Evolutionary conservation across 352 stramenopile genomes (phyloP).

Genomic region (Plasmopara halstedii): DNA sequence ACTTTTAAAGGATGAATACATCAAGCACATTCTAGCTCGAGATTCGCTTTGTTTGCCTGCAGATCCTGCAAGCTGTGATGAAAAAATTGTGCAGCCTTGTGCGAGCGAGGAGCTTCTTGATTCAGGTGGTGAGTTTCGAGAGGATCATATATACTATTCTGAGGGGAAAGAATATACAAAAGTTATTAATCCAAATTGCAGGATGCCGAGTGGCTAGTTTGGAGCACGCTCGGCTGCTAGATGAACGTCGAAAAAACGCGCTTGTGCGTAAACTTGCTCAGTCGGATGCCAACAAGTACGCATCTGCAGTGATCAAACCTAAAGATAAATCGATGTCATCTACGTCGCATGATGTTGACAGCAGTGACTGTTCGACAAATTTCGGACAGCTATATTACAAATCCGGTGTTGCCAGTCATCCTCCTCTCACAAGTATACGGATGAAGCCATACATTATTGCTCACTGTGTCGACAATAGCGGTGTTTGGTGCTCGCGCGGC

Average conservation of each 20-base stretch:
- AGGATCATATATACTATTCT: slow-evolving; percentile 84
- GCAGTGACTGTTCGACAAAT: not conserved
- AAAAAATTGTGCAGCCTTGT: slow-evolving; percentile 10
- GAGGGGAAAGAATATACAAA: slow-evolving; percentile 68
- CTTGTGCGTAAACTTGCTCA: slow-evolving; percentile 43
- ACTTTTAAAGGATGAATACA: slow-evolving; percentile 49
- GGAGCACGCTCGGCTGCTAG: slow-evolving; percentile 32
- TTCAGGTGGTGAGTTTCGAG: slow-evolving; percentile 45
- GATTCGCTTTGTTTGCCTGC: slow-evolving; percentile 9
- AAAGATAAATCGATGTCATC: not conserved
- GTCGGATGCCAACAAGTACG: slow-evolving; percentile 60
- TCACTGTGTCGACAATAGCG: slow-evolving; percentile 73
- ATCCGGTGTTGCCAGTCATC: slow-evolving; percentile 51
- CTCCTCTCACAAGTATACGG: slow-evolving; percentile 12
- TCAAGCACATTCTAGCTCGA: slow-evolving; percentile 36
- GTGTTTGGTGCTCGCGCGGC: slow-evolving; percentile 59
- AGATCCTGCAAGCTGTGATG: not conserved
- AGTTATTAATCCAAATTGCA: slow-evolving; percentile 23
- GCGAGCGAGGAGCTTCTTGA: slow-evolving; percentile 43
- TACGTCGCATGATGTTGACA: slow-evolving; percentile 7
- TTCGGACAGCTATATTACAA: slow-evolving; percentile 34
- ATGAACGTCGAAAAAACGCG: slow-evolving; percentile 34
- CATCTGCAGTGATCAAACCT: slow-evolving; percentile 31
- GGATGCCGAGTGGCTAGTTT: slow-evolving; percentile 37
- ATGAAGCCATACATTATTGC: slow-evolving; percentile 38